A percentile compares a stretch with the other conserved stretches of the same genome.
Evolutionary conservation across 176 grass and related monocot genomes (phyloP).

Genomic region (Canna indica): DNA sequence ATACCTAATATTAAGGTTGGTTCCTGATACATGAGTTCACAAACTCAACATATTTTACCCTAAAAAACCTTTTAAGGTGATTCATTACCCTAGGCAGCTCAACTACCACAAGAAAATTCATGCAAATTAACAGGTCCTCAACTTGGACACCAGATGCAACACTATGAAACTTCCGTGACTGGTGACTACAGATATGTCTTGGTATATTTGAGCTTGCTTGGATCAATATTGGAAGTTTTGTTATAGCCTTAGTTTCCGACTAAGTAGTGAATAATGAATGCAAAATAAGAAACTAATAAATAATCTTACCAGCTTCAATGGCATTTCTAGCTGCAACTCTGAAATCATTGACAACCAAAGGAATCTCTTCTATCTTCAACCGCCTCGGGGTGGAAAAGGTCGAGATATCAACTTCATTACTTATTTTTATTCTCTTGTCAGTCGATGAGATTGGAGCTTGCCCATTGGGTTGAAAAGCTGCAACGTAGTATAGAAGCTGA

Average conservation of each 20-base stretch:
- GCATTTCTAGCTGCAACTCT: conserved; percentile 35
- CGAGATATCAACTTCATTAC: neutral
- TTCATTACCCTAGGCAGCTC: too few relatives aligned
- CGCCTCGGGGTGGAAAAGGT: conserved; percentile 14
- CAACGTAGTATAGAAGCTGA: neutral
- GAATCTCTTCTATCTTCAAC: conserved; percentile 20
- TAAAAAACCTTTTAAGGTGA: too few relatives aligned
- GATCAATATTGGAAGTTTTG: neutral
- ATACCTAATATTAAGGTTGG: too few relatives aligned
- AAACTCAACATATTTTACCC: neutral
- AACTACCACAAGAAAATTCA: too few relatives aligned
- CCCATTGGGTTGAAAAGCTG: conserved; percentile 31
- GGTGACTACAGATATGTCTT: neutral
- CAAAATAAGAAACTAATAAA: neutral
- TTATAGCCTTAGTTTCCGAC: neutral
- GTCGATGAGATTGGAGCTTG: conserved; percentile 26
- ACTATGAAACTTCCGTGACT: neutral
- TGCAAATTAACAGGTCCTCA: too few relatives aligned
- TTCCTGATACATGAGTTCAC: neutral
- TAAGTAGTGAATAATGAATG: too few relatives aligned
- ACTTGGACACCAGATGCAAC: neutral
- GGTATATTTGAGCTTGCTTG: neutral
- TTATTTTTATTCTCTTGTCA: conserved; percentile 20
- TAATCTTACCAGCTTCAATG: conserved; percentile 29
- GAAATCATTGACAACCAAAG: conserved; percentile 31